phyloP scores from a whole-genome alignment of 371 early-diverging fungal genomes.

The Syncephalis plumigaleata region DNA sequence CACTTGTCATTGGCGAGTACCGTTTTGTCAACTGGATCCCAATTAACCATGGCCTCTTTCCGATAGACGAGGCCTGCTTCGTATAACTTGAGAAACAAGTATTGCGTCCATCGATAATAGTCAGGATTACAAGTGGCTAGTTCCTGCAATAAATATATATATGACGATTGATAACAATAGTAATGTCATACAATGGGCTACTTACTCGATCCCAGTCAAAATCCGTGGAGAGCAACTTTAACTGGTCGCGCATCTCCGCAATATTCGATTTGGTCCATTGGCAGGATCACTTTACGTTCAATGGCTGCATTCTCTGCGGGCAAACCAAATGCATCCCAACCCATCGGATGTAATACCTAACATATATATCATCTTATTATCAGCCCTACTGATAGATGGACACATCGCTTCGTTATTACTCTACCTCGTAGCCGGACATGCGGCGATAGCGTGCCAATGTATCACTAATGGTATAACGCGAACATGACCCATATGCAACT shows the following conservation, averaged over 20 bases:
- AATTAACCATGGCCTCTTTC: constrained; percentile 81
- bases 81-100: constrained; percentile 60
- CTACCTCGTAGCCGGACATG: constrained; percentile 53
- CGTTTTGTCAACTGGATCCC: constrained; percentile 93
- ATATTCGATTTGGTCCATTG: constrained; percentile 78
- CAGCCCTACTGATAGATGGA: no score
- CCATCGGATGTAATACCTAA: constrained; percentile 84
- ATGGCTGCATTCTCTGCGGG: constrained; percentile 98
- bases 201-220: constrained; percentile 81
- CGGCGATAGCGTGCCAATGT: constrained; percentile 60
- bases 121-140: constrained; percentile 66
- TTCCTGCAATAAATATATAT: constrained; percentile 26
- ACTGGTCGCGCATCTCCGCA: constrained; percentile 57
- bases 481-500: constrained; percentile 89
- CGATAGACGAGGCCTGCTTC: constrained; percentile 69
- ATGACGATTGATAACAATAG: background rate
- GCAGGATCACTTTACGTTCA: constrained; percentile 62
- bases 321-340: constrained; percentile 98
- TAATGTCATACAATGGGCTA: background rate
- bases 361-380: background rate
- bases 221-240: constrained; percentile 48
- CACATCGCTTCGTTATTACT: background rate
- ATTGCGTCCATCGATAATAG: constrained; percentile 88
- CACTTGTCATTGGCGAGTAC: constrained; percentile 80
- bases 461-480: constrained; percentile 88